A percentile compares a stretch with the other conserved stretches of the same genome.
phyloP scores from a whole-genome alignment of 805 yeast genomes.

The Monosporozyma servazzii region DNA sequence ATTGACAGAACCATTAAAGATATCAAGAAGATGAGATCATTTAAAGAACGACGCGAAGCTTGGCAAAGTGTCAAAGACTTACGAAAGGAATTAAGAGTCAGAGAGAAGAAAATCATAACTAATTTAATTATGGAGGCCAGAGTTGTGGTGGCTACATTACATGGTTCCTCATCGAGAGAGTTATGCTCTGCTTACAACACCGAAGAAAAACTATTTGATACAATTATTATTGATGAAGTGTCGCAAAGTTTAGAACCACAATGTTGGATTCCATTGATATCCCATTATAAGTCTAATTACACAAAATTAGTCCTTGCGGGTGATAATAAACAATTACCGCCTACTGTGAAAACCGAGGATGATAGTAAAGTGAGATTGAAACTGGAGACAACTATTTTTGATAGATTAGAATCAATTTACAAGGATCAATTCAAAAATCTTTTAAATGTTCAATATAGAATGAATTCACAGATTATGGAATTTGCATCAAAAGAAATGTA shows the following conservation, averaged over 20 bases:
- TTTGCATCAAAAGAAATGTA: conserved; percentile 68
- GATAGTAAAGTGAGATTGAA: conserved; percentile 34
- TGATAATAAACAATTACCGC: conserved; percentile 86
- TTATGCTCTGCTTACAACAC: conserved; percentile 41
- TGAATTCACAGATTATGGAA: conserved; percentile 70
- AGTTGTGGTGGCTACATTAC: conserved; percentile 76
- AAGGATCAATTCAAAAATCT: conserved; percentile 45
- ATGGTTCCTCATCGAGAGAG: conserved; percentile 75
- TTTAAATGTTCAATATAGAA: conserved; percentile 74
- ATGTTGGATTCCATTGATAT: conserved; percentile 87
- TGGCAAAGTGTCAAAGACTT: conserved; percentile 62
- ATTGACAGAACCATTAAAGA: conserved; percentile 52
- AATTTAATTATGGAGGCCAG: conserved; percentile 51
- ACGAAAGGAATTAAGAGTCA: conserved; percentile 54
- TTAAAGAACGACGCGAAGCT: conserved; percentile 52
- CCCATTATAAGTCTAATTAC: conserved; percentile 43
- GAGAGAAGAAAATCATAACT: conserved; percentile 56
- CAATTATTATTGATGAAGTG: conserved; percentile 88
- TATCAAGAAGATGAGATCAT: conserved; percentile 52
- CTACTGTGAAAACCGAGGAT: conserved; percentile 62
- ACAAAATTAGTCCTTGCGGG: conserved; percentile 75
- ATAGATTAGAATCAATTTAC: conserved; percentile 50
- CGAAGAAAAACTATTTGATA: conserved; percentile 46
- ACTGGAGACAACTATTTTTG: conserved; percentile 68
- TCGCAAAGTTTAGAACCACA: conserved; percentile 92